A percentile compares a stretch with the other conserved stretches of the same genome.
phyloP scores from a whole-genome alignment of 495 filamentous ascomycete species.

The Delitschia confertaspora region DNA sequence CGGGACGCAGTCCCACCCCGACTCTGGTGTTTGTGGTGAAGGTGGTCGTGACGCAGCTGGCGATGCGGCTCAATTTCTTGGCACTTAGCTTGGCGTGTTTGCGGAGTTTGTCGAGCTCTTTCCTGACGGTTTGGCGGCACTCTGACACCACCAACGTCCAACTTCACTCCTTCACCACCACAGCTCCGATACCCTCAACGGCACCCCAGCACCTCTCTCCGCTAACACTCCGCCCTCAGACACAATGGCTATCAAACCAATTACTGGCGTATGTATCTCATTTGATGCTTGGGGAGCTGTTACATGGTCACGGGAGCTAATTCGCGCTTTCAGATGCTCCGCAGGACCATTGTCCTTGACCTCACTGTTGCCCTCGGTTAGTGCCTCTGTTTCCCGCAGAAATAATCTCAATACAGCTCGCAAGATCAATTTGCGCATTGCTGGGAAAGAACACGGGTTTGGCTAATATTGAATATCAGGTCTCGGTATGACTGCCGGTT shows the following conservation, averaged over 20 bases:
- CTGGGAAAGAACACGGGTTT: not conserved
- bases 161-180: not conserved
- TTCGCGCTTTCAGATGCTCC: slow-evolving; percentile 52
- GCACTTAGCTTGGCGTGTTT: not conserved
- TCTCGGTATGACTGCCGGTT: slow-evolving; percentile 61
- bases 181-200: slow-evolving; percentile 5
- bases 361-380: slow-evolving; percentile 66
- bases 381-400: slow-evolving; percentile 29
- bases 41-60: too few relatives aligned
- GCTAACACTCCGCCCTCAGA: not conserved
- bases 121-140: too few relatives aligned
- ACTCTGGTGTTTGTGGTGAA: too few relatives aligned
- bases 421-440: too few relatives aligned
- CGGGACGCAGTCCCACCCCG: too few relatives aligned
- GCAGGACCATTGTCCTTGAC: slow-evolving; percentile 64
- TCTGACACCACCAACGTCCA: slow-evolving; percentile 4
- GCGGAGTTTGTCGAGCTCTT: slow-evolving; percentile 3
- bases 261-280: slow-evolving; percentile 43
- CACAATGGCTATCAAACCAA: slow-evolving; percentile 45
- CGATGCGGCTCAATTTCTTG: too few relatives aligned
- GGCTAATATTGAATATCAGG: slow-evolving; percentile 35
- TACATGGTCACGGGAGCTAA: slow-evolving; percentile 29
- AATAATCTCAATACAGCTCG: not conserved
- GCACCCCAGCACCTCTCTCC: slow-evolving; percentile 10
- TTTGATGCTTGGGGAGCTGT: slow-evolving; percentile 11